Percentiles rank a stretch among this genome's conserved stretches.
Conservation (phyloP, 441 rosid species). For the Macaranga tanarius region DNA sequence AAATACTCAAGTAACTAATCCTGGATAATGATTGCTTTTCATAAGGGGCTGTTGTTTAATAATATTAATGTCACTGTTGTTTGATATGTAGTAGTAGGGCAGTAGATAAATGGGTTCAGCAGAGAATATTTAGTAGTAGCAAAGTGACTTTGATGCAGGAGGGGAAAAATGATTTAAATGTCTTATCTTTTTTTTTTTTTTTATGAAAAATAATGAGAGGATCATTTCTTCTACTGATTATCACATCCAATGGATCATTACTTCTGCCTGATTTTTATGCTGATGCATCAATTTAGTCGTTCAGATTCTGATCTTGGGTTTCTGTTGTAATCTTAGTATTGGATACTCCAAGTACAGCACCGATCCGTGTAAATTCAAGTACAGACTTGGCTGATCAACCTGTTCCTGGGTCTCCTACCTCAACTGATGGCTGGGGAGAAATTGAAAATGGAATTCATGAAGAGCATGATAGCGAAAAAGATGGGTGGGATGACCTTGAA, state of each 20-base stretch:
- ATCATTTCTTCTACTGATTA: background rate
- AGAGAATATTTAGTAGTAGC: background rate
- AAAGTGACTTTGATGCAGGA: background rate
- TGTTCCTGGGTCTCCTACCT: conserved; percentile 76
- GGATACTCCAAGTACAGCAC: conserved; percentile 55
- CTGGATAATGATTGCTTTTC: too few relatives aligned
- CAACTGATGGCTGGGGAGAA: conserved; percentile 99
- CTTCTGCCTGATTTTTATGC: background rate
- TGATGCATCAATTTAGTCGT: conserved; percentile 10
- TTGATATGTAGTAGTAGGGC: too few relatives aligned
- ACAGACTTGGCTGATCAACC: conserved; percentile 75
- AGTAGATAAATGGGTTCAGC: background rate
- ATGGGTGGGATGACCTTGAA: conserved; percentile 97
- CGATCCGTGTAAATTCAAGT: conserved; percentile 57
- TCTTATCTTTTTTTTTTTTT: background rate
- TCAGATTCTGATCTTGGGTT: conserved; percentile 25
- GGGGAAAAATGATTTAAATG: background rate
- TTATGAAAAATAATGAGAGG: background rate
- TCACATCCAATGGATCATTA: background rate
- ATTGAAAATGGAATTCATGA: conserved; percentile 78
- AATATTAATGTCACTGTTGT: too few relatives aligned
- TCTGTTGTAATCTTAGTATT: conserved; percentile 39
- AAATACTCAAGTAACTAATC: too few relatives aligned
- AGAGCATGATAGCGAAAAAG: conserved; percentile 71
- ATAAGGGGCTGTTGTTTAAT: background rate